Evolutionary conservation across 176 grass and related monocot species (phyloP).

Genomic region (Secale cereale): DNA sequence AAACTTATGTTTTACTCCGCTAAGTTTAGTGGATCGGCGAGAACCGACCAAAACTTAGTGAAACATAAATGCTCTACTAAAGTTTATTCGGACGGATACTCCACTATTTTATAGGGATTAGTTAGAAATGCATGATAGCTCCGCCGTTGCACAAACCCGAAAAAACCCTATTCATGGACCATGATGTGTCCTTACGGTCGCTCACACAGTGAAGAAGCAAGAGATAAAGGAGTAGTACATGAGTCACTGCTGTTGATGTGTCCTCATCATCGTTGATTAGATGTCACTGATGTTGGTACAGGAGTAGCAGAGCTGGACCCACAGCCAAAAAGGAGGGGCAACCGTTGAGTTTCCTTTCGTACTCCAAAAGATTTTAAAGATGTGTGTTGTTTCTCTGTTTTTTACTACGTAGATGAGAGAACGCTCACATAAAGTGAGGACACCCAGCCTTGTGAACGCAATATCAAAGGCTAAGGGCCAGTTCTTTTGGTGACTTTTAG

Average conservation of each 20-base stretch:
- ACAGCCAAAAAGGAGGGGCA: not conserved
- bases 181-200: slow-evolving; percentile 27
- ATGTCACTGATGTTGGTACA: slow-evolving; percentile 19
- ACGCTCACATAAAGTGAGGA: too few relatives aligned
- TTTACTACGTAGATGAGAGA: too few relatives aligned
- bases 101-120: too few relatives aligned
- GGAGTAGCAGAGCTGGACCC: not conserved
- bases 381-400: not conserved
- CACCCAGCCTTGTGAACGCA: not conserved
- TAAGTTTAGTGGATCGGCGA: too few relatives aligned
- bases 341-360: not conserved
- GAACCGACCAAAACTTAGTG: too few relatives aligned
- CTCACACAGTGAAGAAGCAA: slow-evolving; percentile 24
- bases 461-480: not conserved
- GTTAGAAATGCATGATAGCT: too few relatives aligned
- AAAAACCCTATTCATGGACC: not conserved
- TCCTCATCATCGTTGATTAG: not conserved
- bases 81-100: too few relatives aligned
- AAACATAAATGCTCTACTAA: too few relatives aligned
- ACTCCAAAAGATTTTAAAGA: not conserved
- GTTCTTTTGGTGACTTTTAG: too few relatives aligned
- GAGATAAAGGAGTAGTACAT: too few relatives aligned
- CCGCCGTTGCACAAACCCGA: not conserved
- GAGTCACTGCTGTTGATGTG: not conserved
- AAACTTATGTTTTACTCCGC: too few relatives aligned